A percentile compares a stretch with the other conserved stretches of the same genome.
Conservation (phyloP, 345 rosid genomes). For the Camelina laxa region DNA sequence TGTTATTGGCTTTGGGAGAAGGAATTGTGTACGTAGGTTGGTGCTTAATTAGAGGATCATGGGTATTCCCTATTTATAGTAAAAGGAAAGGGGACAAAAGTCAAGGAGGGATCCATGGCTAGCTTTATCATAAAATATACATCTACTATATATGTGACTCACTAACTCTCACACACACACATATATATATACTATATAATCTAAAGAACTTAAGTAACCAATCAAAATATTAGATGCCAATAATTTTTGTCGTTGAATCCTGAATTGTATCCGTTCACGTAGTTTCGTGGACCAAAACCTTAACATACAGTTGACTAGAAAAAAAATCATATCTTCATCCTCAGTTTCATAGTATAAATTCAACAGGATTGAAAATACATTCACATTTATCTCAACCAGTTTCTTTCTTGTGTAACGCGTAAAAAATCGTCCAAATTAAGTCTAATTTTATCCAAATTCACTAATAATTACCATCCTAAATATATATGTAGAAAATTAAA, state of each 20-base stretch:
- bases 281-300: not conserved
- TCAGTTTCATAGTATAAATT: not conserved
- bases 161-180: conserved; percentile 11
- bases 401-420: too few relatives aligned
- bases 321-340: not conserved
- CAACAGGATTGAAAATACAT: not conserved
- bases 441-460: too few relatives aligned
- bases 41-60: conserved; percentile 24
- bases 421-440: too few relatives aligned
- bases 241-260: conserved; percentile 9
- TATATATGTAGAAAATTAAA: too few relatives aligned
- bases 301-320: not conserved
- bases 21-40: not conserved
- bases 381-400: too few relatives aligned
- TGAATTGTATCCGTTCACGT: conserved; percentile 6
- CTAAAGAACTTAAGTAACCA: conserved; percentile 5
- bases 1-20: conserved; percentile 31
- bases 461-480: too few relatives aligned
- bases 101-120: conserved; percentile 33
- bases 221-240: not conserved
- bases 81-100: conserved; percentile 22
- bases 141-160: not conserved
- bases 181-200: not conserved
- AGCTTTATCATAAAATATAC: conserved; percentile 25
- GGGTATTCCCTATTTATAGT: conserved; percentile 37